Evolutionary conservation across 371 early-diverging fungal species (phyloP).

Genomic region (Mucor piriformis): DNA sequence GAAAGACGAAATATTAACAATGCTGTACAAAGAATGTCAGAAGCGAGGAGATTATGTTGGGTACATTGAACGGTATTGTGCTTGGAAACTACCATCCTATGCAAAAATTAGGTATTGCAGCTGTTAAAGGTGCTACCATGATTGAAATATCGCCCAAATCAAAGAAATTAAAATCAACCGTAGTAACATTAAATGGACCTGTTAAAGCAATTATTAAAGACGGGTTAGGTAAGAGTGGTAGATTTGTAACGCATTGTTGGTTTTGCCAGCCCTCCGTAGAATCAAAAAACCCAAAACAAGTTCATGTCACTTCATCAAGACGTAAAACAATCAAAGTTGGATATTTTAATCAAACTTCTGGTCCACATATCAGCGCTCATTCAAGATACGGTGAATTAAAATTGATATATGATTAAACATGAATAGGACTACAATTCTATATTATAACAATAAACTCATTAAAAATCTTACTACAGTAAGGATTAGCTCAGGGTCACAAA

Average conservation of each 20-base stretch:
- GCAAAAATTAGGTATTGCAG: conserved; percentile 4
- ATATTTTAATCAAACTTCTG: conserved; percentile 4
- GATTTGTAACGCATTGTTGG: conserved; percentile 16
- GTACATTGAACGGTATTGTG: conserved; percentile 18
- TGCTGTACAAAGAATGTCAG: not conserved
- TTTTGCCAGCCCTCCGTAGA: conserved; percentile 12
- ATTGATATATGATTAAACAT: conserved; percentile 2
- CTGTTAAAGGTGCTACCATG: conserved; percentile 16
- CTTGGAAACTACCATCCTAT: conserved; percentile 13
- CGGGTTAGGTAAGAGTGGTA: not conserved
- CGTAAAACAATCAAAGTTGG: conserved; percentile 10
- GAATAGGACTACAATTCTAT: not conserved
- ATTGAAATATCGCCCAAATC: conserved; percentile 13
- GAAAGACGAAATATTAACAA: not conserved
- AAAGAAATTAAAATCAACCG: conserved; percentile 5
- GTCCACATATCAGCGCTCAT: conserved; percentile 6
- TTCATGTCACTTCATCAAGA: not conserved
- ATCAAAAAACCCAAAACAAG: not conserved
- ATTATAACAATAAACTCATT: too few relatives aligned
- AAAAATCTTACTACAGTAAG: too few relatives aligned
- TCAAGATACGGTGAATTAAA: conserved; percentile 18
- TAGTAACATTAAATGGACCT: conserved; percentile 19
- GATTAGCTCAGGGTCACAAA: too few relatives aligned
- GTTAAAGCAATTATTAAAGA: conserved; percentile 5
- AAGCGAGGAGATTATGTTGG: not conserved